Evolutionary conservation across 192 early-diverging fungal genomes (phyloP).

Genomic region (Polychytrium aggregatum): DNA sequence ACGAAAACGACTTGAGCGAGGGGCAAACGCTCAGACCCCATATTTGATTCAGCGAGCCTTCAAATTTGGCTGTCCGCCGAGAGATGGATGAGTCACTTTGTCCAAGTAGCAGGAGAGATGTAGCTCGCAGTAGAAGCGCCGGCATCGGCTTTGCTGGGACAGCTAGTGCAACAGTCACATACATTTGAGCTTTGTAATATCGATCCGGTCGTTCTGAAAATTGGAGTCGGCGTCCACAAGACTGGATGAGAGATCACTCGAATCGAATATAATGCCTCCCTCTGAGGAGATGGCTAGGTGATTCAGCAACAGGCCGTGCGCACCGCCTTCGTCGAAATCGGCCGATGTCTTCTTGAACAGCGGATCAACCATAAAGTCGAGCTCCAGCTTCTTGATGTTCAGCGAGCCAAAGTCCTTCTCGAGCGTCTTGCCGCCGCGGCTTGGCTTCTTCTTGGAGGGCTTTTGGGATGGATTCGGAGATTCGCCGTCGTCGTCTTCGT

Average conservation of each 20-base stretch:
- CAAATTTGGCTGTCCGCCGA: slow-evolving; percentile 39
- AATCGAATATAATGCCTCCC: slow-evolving; percentile 92
- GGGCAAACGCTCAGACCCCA: slow-evolving; percentile 52
- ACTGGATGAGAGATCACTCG: slow-evolving; percentile 76
- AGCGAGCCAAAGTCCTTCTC: slow-evolving; percentile 71
- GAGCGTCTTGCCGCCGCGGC: slow-evolving; percentile 39
- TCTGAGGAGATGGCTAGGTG: slow-evolving; percentile 67
- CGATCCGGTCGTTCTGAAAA: too few species aligned
- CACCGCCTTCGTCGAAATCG: slow-evolving; percentile 96
- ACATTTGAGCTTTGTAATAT: background rate
- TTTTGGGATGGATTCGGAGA: background rate
- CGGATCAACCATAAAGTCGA: slow-evolving; percentile 90
- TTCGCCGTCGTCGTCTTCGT: slow-evolving; percentile 7
- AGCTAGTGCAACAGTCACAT: background rate
- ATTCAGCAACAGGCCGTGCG: slow-evolving; percentile 81
- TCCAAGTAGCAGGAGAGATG: too few species aligned
- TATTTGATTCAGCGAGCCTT: slow-evolving; percentile 23
- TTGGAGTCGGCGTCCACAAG: too few species aligned
- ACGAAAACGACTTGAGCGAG: slow-evolving; percentile 49
- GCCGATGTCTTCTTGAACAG: slow-evolving; percentile 97
- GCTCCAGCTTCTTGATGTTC: slow-evolving; percentile 75
- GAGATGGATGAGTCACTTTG: too few species aligned
- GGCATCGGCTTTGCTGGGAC: too few species aligned
- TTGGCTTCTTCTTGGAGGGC: slow-evolving; percentile 1
- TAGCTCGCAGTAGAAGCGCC: too few species aligned